These are phyloP conservation scores for Dictyostelium intermedium DNA, from an alignment of 78 protist species.

Conservation along the genomic window DNA sequence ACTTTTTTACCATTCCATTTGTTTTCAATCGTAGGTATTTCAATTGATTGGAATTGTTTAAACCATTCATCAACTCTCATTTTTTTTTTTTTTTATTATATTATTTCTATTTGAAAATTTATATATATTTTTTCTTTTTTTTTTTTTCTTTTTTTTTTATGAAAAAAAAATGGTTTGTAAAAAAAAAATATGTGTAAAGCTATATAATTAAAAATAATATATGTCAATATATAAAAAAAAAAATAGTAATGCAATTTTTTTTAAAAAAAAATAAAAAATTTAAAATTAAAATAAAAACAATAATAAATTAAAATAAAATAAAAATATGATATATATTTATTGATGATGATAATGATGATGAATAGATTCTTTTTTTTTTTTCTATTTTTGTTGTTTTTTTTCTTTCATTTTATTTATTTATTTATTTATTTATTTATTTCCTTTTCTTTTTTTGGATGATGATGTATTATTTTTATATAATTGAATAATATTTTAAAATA, in stretches of 20 bases:
- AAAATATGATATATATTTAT: not conserved
- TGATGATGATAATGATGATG: not conserved
- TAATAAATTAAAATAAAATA: not conserved
- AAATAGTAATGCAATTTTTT: not conserved
- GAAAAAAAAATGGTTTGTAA: no score
- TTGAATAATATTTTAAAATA: not conserved
- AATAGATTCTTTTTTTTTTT: not conserved
- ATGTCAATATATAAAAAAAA: not conserved
- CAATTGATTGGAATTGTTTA: slow-evolving; percentile 24
- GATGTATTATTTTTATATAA: not conserved
- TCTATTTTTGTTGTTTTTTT: no score
- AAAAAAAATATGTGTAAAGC: not conserved
- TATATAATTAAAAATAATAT: not conserved
- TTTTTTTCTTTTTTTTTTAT: no score
- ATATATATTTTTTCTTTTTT: no score
- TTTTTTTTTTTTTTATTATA: not conserved
- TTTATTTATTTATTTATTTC: not conserved
- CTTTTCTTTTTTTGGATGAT: not conserved
- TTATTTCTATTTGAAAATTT: no score
- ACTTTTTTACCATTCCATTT: slow-evolving; percentile 38
- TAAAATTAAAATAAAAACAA: not conserved
- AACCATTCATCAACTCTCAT: slow-evolving; percentile 52
- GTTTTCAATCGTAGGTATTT: not conserved
- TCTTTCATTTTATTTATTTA: not conserved
- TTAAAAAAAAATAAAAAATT: not conserved